Conservation (phyloP, 23 red algal genomes). For the Cyanidium caldarium region DNA sequence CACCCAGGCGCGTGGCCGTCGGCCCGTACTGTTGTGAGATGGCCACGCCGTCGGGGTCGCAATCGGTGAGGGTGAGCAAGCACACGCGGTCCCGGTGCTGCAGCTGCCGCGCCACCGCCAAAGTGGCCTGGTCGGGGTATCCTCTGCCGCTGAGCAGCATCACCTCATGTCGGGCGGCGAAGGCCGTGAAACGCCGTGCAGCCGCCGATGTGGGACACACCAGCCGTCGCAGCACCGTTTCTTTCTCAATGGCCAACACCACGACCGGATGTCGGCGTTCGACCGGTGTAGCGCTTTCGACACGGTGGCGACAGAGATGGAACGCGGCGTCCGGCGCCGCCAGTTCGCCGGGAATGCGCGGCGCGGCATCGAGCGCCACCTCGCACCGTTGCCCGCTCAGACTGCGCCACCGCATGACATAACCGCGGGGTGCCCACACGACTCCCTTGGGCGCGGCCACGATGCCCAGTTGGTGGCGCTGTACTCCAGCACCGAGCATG, state of each 20-base stretch:
- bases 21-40: not conserved
- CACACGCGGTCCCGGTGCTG: not conserved
- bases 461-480: not conserved
- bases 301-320: not conserved
- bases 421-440: not conserved
- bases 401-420: not conserved
- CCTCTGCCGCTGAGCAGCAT: not conserved
- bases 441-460: not conserved
- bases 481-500: not conserved
- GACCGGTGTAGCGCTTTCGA: not conserved
- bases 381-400: not conserved
- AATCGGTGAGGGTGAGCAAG: not conserved
- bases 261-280: not conserved
- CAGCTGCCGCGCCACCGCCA: not conserved
- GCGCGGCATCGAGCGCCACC: not conserved
- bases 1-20: not conserved
- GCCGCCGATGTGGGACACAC: not conserved
- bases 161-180: not conserved
- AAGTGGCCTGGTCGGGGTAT: not conserved
- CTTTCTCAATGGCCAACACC: not conserved
- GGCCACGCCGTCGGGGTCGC: not conserved
- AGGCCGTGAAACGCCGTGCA: not conserved
- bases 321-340: not conserved
- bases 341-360: not conserved
- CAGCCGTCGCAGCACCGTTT: not conserved